These are phyloP conservation scores for Poronia punctata DNA, from an alignment of 495 filamentous ascomycete genomes.

Conservation along the genomic window DNA sequence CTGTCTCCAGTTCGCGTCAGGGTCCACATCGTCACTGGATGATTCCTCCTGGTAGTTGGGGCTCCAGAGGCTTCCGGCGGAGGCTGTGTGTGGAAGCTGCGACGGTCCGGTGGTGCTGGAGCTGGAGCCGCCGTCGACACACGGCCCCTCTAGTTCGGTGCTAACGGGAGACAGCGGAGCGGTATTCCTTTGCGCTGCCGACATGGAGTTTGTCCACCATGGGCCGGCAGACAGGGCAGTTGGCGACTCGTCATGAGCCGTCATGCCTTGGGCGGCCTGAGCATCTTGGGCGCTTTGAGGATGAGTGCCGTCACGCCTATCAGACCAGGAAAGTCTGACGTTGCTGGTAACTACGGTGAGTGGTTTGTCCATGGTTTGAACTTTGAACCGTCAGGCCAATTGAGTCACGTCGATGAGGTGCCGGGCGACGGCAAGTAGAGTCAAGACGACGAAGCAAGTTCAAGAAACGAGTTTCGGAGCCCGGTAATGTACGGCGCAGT, in stretches of 20 bases:
- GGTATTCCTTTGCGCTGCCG: slow-evolving; percentile 28
- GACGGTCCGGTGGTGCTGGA: slow-evolving; percentile 24
- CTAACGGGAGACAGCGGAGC: slow-evolving; percentile 46
- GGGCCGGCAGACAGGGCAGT: slow-evolving; percentile 27
- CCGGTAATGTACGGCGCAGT: no score
- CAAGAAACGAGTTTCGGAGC: not conserved
- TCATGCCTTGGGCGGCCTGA: no score
- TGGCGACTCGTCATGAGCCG: slow-evolving; percentile 34
- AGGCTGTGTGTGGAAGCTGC: slow-evolving; percentile 26
- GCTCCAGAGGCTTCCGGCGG: slow-evolving; percentile 32
- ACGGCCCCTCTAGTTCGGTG: slow-evolving; percentile 36
- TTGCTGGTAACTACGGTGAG: slow-evolving; percentile 33
- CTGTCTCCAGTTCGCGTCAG: slow-evolving; percentile 33
- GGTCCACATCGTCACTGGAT: slow-evolving; percentile 14
- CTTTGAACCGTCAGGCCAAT: slow-evolving; percentile 11
- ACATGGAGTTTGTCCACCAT: slow-evolving; percentile 30
- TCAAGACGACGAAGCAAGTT: slow-evolving; percentile 34
- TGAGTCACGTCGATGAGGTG: not conserved
- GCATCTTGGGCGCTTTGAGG: no score
- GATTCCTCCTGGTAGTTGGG: slow-evolving; percentile 23
- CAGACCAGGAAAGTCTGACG: slow-evolving; percentile 36
- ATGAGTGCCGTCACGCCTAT: slow-evolving; percentile 38
- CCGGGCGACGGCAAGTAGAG: slow-evolving; percentile 13
- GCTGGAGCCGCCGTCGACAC: slow-evolving; percentile 24
- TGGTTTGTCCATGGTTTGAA: slow-evolving; percentile 34